Base-by-base conservation (phyloP, 2,329 filamentous ascomycete species). In the Epichloe sibirici region DNA sequence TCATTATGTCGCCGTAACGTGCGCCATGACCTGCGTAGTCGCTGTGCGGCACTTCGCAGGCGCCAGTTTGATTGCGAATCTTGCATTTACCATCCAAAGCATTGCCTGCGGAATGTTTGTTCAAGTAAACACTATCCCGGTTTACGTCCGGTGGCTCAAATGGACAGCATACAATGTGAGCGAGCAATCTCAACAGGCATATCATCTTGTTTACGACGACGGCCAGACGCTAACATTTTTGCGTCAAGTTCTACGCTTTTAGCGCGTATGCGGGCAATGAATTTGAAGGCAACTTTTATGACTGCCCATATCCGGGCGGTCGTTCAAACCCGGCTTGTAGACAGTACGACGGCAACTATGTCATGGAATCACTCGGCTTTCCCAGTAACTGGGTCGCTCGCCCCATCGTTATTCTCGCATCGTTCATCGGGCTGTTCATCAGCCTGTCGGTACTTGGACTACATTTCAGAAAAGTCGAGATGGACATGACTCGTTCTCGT, bases 71-170 rank as follows among this genome's bases (percentile, higher is more conserved):
- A 81, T 88, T 46, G 85, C 80, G 9, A 90, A 90, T 58, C 67
- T 90, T 47, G 77, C 75, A 0, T 90, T 83, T 58, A 90, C 86
- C 0, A 57, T 90, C 21, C 86, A 90, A 62, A 84, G 78, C 2
- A 81, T 89, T 71, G 82, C 82, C 0, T 88, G 85, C 57, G 86
- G 86, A 1, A 89, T 84, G 65, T 90, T 90, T 57, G 80, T 90
- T 13, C 85, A 90, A 63, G 74, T 76, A 11, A 80, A 86, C 51
- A 81, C 82, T 5, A 86, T 90, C 3, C 85, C 86, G 0, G 72
- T 90, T 1, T 90, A 89, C 59, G 79, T 88, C n/a, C 75, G 85
- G 52, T 90, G 86, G 86, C 70, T 86, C 2, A 90, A 88, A 62
- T 85, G 81, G 71, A 74, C 75, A 5, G 53, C 57, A 25, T 58